These are phyloP conservation scores for Lentinula sp. DNA, from an alignment of 768 basidiomycete species.

Conservation along the genomic window DNA sequence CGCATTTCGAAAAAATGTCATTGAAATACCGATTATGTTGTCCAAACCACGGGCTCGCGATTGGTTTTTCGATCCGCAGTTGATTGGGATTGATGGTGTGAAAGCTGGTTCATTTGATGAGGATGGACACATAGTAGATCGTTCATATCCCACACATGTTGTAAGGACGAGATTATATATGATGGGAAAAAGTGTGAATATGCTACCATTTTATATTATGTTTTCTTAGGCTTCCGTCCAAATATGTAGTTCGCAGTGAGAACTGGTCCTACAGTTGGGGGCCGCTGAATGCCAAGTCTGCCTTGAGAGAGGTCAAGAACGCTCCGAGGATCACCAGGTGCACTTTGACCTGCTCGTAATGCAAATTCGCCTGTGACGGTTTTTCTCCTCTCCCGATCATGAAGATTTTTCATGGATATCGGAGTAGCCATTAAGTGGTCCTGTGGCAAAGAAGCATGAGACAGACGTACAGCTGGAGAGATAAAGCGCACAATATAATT, in stretches of 20 bases:
- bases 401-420: slow-evolving; percentile 40
- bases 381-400: slow-evolving; percentile 29
- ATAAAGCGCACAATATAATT: slow-evolving; percentile 50
- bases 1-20: too few relatives aligned
- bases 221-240: neutral
- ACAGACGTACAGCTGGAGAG: slow-evolving; percentile 2
- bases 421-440: slow-evolving; percentile 66
- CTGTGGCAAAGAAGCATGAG: slow-evolving; percentile 27
- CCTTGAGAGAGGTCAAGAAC: slow-evolving; percentile 53
- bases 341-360: slow-evolving; percentile 47
- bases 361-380: slow-evolving; percentile 16
- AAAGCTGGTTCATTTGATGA: too few relatives aligned
- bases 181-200: neutral
- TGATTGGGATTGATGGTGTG: too few relatives aligned
- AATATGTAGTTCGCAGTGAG: slow-evolving; percentile 4
- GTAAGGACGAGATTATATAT: neutral
- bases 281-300: slow-evolving; percentile 27
- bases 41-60: too few relatives aligned
- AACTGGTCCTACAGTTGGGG: neutral
- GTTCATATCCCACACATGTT: neutral
- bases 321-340: slow-evolving; percentile 51
- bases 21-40: too few relatives aligned
- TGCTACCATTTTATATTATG: neutral
- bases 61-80: too few relatives aligned
- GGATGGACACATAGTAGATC: too few relatives aligned